Evolutionary conservation across 2,329 filamentous ascomycete genomes (phyloP), one percentile per base, ranked within the genome.

Genomic region (Remersonia thermophila): DNA sequence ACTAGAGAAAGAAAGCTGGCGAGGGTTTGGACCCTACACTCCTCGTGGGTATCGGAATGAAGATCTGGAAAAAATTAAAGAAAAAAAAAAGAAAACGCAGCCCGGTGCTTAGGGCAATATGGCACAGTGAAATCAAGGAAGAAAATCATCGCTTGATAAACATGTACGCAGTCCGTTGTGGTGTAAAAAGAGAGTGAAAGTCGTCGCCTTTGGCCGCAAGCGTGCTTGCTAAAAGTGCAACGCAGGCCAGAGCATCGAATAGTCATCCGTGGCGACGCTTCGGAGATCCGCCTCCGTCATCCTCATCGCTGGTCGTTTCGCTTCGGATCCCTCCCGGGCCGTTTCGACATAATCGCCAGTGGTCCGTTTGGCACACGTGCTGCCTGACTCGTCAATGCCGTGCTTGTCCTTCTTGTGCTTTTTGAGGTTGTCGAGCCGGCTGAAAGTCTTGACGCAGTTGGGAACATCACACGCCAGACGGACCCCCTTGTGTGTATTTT

Each of bases 361-460:
- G 10, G 37, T 32, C 15, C 39, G 36, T 30, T 47, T 49, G 20
- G n/a, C n/a, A n/a, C n/a, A n/a, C n/a, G 44, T 32, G 16, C 40
- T 38, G 27, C 30, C 33, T 4, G 32, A 14, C 15, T 51, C 51
- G 5, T 52, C 51, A 16, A 53, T 51, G 5, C 47, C 46, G 20
- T 53, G 51, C 35, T 53, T 54, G 12, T 54, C 52, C 30, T 48
- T 51, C 16, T 48, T 48, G 33, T 55, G 52, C 27, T 52, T 55
- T 25, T 52, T 51, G 9, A 54, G 42, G 31, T 55, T 55, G 37
- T 55, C 52, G 2, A 53, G 41, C 3, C 52, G 49, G 27, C 49
- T 53, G 30, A 53, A 55, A 7, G 49, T 51, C 40, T 51, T 51
- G 11, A 42, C 46, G 33, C 52, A 55, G 7, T 45, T 46, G 4